Evolutionary conservation across 2,329 filamentous ascomycete genomes (phyloP).

Genomic region (Diplodia corticola): DNA sequence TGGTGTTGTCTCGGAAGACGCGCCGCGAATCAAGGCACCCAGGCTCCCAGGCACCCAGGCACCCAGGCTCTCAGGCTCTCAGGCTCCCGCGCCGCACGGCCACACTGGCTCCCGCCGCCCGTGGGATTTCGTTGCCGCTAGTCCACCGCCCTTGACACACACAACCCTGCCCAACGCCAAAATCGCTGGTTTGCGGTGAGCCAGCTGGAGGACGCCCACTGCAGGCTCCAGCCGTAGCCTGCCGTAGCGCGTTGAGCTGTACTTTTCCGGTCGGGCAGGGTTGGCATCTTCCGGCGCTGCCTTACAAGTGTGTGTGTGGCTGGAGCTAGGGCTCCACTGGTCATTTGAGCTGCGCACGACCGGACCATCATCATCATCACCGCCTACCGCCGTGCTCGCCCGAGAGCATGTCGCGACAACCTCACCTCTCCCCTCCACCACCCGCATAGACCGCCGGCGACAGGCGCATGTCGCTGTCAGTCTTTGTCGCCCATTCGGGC

Average conservation of each 20-base stretch:
- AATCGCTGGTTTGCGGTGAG: not conserved
- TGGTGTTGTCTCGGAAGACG: slow-evolving; percentile 20
- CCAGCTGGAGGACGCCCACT: not conserved
- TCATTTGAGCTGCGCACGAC: slow-evolving; percentile 24
- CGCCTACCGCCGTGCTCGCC: slow-evolving; percentile 14
- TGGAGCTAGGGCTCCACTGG: slow-evolving; percentile 15
- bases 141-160: not conserved
- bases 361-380: slow-evolving; percentile 29
- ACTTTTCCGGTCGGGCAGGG: not conserved
- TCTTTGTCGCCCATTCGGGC: slow-evolving; percentile 92
- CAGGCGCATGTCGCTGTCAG: slow-evolving; percentile 77
- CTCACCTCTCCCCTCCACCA: not conserved
- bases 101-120: not conserved
- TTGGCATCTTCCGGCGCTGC: not conserved
- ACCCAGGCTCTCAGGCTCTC: not conserved
- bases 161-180: not conserved
- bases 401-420: slow-evolving; percentile 11
- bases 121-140: slow-evolving; percentile 1
- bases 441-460: slow-evolving; percentile 7
- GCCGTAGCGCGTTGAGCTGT: not conserved
- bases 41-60: not conserved
- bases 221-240: not conserved
- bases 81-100: not conserved
- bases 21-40: not conserved
- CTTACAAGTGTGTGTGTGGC: not conserved